Evolutionary conservation across 306 rosid genomes (phyloP).

Genomic region (Arachis hypogaea): DNA sequence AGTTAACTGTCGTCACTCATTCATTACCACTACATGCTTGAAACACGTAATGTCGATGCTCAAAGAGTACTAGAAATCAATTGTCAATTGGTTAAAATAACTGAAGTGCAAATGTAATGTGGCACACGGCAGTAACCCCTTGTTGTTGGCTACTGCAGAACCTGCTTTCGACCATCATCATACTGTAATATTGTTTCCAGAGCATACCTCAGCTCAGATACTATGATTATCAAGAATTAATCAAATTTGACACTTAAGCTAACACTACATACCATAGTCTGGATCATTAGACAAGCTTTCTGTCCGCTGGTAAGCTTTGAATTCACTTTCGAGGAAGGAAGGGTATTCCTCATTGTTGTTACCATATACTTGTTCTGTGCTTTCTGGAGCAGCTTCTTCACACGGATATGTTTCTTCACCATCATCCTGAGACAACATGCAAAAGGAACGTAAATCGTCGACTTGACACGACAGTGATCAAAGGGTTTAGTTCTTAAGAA

Average conservation of each 20-base stretch:
- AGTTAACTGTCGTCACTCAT: slow-evolving; percentile 36
- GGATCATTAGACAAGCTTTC: slow-evolving; percentile 39
- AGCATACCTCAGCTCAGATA: slow-evolving; percentile 16
- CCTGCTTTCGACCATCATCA: slow-evolving; percentile 30
- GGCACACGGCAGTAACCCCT: slow-evolving; percentile 28
- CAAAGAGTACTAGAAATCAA: slow-evolving; percentile 32
- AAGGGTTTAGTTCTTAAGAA: slow-evolving; percentile 3
- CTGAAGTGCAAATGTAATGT: slow-evolving; percentile 25
- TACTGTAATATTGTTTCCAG: slow-evolving; percentile 26
- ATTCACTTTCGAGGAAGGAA: slow-evolving; percentile 38
- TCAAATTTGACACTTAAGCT: slow-evolving; percentile 23
- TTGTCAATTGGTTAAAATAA: slow-evolving; percentile 36
- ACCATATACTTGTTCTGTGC: slow-evolving; percentile 28
- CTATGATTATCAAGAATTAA: neutral
- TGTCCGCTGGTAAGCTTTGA: slow-evolving; percentile 40
- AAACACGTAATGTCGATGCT: slow-evolving; percentile 43
- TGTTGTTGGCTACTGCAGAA: slow-evolving; percentile 33
- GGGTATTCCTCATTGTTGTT: slow-evolving; percentile 38
- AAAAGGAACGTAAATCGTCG: slow-evolving; percentile 12
- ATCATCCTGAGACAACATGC: slow-evolving; percentile 45
- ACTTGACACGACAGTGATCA: slow-evolving; percentile 20
- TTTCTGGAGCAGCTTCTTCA: slow-evolving; percentile 42
- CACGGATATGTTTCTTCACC: slow-evolving; percentile 34
- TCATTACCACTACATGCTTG: slow-evolving; percentile 33
- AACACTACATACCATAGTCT: slow-evolving; percentile 45